Evolutionary conservation across 2,329 filamentous ascomycete species (phyloP).

Genomic region (Scopulariopsis brevicaulis): DNA sequence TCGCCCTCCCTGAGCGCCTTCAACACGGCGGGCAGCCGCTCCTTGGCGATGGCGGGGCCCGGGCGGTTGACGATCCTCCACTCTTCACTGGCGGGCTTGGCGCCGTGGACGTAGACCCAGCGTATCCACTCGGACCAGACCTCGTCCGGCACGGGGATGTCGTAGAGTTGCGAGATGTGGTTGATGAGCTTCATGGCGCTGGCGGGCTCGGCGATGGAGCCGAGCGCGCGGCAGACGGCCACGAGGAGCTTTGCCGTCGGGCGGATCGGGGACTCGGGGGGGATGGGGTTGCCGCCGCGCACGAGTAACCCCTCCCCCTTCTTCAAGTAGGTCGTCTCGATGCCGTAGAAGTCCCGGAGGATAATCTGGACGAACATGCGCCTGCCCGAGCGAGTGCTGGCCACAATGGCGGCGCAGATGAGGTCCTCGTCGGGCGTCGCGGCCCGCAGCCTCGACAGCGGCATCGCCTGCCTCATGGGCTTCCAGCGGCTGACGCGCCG

Average conservation of each 20-base stretch:
- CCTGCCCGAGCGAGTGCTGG: background rate
- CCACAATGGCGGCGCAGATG: background rate
- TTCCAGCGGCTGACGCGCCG: background rate
- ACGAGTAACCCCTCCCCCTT: background rate
- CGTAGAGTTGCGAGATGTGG: conserved; percentile 48
- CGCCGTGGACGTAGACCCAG: conserved; percentile 50
- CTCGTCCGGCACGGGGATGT: conserved; percentile 39
- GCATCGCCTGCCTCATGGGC: background rate
- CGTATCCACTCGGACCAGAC: conserved; percentile 58
- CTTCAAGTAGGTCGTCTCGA: background rate
- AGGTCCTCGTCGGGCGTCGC: background rate
- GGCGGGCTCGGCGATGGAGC: conserved; percentile 52
- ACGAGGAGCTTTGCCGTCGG: conserved; percentile 43
- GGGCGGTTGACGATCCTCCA: conserved; percentile 20
- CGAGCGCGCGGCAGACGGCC: conserved; percentile 56
- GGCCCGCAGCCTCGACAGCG: background rate
- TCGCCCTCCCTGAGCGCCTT: conserved; percentile 46
- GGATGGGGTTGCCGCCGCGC: background rate
- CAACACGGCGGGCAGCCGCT: conserved; percentile 43
- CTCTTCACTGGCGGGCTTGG: conserved; percentile 21
- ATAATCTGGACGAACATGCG: background rate
- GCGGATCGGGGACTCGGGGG: background rate
- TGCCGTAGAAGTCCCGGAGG: background rate
- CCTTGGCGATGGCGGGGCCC: conserved; percentile 20
- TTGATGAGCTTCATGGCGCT: conserved; percentile 49